Evolutionary conservation across 306 rosid species (phyloP).

Genomic region (Prunus mongolica): DNA sequence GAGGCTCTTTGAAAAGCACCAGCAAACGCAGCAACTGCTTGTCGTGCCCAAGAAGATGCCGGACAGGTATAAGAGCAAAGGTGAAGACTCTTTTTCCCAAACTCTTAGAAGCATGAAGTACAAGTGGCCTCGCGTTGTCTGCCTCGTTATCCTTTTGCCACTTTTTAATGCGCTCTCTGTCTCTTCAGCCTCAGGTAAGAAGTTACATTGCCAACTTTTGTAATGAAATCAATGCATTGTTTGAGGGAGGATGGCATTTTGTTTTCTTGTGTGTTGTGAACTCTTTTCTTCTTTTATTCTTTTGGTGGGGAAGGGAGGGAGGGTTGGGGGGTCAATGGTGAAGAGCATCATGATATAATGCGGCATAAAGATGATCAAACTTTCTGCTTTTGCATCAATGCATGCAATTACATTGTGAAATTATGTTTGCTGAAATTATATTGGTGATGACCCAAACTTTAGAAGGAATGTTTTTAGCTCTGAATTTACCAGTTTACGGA

Average conservation of each 20-base stretch:
- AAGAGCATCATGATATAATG: too few relatives aligned
- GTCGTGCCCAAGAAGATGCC: not conserved
- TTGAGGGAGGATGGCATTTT: not conserved
- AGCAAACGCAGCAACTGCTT: not conserved
- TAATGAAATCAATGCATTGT: not conserved
- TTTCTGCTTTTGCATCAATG: not conserved
- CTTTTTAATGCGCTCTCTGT: not conserved
- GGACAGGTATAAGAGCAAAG: not conserved
- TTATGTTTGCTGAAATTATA: not conserved
- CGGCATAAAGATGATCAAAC: not conserved
- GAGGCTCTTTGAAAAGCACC: slow-evolving; percentile 4
- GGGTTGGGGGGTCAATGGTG: not conserved
- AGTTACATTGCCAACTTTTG: not conserved
- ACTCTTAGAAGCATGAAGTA: not conserved
- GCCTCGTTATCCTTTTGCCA: not conserved
- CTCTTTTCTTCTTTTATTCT: not conserved
- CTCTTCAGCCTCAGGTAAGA: slow-evolving; percentile 6
- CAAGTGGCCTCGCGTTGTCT: not conserved
- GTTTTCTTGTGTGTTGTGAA: not conserved
- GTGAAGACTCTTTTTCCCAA: not conserved
- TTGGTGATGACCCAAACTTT: not conserved
- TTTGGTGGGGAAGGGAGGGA: not conserved
- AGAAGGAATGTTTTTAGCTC: too few relatives aligned
- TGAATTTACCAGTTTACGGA: too few relatives aligned
- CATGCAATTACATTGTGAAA: not conserved